phyloP scores from a whole-genome alignment of 139 green algal species.

The Spirogloea muscicola region DNA sequence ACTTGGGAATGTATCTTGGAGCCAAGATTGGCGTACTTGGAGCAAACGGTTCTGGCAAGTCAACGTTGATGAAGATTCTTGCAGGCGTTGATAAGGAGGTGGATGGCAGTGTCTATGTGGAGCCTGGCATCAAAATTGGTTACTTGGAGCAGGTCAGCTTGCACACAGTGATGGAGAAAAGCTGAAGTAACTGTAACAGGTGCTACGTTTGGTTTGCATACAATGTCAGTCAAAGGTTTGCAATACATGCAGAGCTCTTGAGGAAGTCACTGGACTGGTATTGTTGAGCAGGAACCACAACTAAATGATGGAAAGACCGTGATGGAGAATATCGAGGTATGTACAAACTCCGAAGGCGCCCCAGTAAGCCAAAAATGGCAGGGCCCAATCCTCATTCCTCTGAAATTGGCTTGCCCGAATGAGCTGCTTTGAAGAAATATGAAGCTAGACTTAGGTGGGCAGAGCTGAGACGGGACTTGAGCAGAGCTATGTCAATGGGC shows the following conservation, averaged over 20 bases:
- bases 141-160: constrained; percentile 58
- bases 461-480: too few relatives aligned
- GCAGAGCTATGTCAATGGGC: too few relatives aligned
- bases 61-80: constrained; percentile 71
- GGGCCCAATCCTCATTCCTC: too few relatives aligned
- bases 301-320: constrained; percentile 71
- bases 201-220: neutral
- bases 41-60: constrained; percentile 67
- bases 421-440: too few relatives aligned
- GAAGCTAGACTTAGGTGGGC: too few relatives aligned
- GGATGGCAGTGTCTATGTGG: constrained; percentile 55
- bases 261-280: too few relatives aligned
- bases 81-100: constrained; percentile 56
- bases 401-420: too few relatives aligned
- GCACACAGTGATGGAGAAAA: neutral
- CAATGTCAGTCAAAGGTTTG: neutral
- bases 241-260: too few relatives aligned
- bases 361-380: too few relatives aligned
- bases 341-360: too few relatives aligned
- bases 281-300: constrained; percentile 62
- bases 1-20: constrained; percentile 74
- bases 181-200: neutral
- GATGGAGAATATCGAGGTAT: constrained; percentile 63
- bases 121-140: constrained; percentile 62
- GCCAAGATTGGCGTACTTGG: constrained; percentile 76